Evolutionary conservation across 768 basidiomycete genomes (phyloP).

Genomic region (Amanita pallidorosea): DNA sequence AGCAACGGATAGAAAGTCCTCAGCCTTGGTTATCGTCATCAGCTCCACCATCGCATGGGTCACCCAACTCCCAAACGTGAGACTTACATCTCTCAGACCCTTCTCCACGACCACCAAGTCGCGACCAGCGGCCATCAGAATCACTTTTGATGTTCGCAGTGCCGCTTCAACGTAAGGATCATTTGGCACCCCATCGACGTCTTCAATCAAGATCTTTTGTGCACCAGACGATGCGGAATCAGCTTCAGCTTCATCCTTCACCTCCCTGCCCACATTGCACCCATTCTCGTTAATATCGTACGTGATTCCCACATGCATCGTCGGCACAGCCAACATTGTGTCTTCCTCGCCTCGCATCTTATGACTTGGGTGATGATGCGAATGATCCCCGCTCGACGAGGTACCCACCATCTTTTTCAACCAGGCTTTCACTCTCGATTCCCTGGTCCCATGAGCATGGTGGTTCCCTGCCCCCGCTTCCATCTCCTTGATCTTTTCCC

Average conservation of each 20-base stretch:
- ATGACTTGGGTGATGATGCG: neutral
- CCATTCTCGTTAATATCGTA: conserved; percentile 27
- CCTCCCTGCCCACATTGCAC: conserved; percentile 30
- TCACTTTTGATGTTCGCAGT: conserved; percentile 31
- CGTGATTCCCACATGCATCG: conserved; percentile 18
- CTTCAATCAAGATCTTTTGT: conserved; percentile 2
- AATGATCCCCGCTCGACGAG: neutral
- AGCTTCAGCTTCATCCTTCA: conserved; percentile 16
- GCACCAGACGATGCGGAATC: neutral
- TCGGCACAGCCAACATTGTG: neutral
- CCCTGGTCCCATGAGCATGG: conserved; percentile 18
- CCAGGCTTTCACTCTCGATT: conserved; percentile 50
- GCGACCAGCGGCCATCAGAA: conserved; percentile 40
- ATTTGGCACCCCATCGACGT: conserved; percentile 15
- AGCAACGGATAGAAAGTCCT: conserved; percentile 43
- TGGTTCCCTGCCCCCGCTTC: conserved; percentile 16
- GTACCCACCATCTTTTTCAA: conserved; percentile 41
- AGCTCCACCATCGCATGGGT: neutral
- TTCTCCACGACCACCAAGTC: conserved; percentile 49
- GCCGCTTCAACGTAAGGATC: conserved; percentile 29
- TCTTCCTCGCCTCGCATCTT: neutral
- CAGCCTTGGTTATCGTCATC: conserved; percentile 27
- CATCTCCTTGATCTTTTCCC: conserved; percentile 21
- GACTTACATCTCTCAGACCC: conserved; percentile 40
- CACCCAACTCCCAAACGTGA: neutral